These are phyloP conservation scores for Keqinozyma sinolaborantium DNA, from an alignment of 1,139 yeast species.

Conservation along the genomic window DNA sequence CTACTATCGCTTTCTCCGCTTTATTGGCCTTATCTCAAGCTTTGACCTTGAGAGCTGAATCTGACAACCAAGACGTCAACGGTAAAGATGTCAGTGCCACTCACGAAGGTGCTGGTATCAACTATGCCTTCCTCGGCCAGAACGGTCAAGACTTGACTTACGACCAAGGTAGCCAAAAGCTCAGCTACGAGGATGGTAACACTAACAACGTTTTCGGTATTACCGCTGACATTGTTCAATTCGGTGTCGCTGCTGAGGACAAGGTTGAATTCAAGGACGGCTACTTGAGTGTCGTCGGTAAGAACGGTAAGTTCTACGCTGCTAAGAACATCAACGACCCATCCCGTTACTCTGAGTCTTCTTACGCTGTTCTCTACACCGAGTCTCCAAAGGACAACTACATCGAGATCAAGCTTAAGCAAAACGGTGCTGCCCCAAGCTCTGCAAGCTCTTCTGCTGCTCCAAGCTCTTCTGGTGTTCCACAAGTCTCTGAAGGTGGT, in stretches of 20 bases:
- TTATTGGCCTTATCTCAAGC: slow-evolving; percentile 17
- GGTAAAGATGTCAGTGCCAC: slow-evolving; percentile 27
- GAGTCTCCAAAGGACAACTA: slow-evolving; percentile 6
- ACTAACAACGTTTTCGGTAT: slow-evolving; percentile 2
- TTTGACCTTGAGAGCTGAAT: slow-evolving; percentile 15
- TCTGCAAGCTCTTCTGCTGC: slow-evolving; percentile 2
- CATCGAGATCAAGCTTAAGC: slow-evolving; percentile 9
- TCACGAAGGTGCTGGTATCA: slow-evolving; percentile 59
- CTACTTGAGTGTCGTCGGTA: slow-evolving; percentile 8
- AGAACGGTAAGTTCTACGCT: slow-evolving; percentile 27
- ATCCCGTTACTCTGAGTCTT: slow-evolving; percentile 27
- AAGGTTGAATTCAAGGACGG: slow-evolving; percentile 8
- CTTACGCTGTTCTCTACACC: slow-evolving; percentile 4
- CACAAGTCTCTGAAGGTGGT: no score
- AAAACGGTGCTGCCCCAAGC: slow-evolving; percentile 5
- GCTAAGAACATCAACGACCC: slow-evolving; percentile 43
- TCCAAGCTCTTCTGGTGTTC: no score
- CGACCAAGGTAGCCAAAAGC: slow-evolving; percentile 10
- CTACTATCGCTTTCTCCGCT: slow-evolving; percentile 14
- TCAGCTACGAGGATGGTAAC: slow-evolving; percentile 8
- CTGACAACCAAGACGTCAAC: slow-evolving; percentile 17
- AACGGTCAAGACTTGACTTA: slow-evolving; percentile 6
- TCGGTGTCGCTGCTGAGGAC: slow-evolving; percentile 19
- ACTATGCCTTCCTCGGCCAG: slow-evolving; percentile 32
- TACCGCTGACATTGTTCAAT: slow-evolving; percentile 14